Evolutionary conservation across 139 green algal genomes (phyloP).

Genomic region (Chlamydomonas sp.): DNA sequence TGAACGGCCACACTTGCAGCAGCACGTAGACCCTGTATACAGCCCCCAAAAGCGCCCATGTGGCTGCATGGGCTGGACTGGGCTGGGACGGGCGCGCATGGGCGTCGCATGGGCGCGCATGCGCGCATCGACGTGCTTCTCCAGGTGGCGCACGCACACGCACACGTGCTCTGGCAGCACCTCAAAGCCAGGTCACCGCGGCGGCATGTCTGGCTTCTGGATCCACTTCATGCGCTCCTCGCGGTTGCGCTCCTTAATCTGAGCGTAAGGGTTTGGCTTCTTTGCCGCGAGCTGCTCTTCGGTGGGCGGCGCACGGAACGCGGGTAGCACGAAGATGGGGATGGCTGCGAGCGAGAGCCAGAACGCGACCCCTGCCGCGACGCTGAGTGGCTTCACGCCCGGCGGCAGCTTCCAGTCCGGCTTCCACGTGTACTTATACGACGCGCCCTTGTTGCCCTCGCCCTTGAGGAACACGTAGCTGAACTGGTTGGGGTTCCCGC

Average conservation of each 20-base stretch:
- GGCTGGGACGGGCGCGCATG: no score
- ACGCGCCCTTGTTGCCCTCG: conserved; percentile 33
- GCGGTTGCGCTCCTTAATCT: conserved; percentile 14
- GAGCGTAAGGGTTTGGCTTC: conserved; percentile 10
- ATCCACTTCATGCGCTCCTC: conserved; percentile 38
- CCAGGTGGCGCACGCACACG: no score
- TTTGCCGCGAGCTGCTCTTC: neutral
- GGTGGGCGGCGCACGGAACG: conserved; percentile 1
- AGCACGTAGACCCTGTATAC: no score
- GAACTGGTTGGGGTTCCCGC: conserved; percentile 23
- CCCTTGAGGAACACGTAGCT: conserved; percentile 26
- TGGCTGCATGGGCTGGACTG: no score
- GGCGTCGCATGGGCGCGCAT: no score
- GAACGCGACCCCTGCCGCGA: conserved; percentile 14
- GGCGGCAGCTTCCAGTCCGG: conserved; percentile 28
- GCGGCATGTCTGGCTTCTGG: conserved; percentile 30
- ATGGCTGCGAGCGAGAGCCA: conserved; percentile 15
- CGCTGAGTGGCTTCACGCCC: conserved; percentile 18
- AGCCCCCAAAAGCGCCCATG: no score
- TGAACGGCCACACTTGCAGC: no score
- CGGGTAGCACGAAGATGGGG: conserved; percentile 14
- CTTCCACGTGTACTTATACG: conserved; percentile 38
- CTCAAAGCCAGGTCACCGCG: no score
- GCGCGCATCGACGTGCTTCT: no score
- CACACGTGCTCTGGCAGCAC: no score